These are phyloP conservation scores for Argentina anserina DNA, from an alignment of 306 rosid species.

Conservation along the genomic window DNA sequence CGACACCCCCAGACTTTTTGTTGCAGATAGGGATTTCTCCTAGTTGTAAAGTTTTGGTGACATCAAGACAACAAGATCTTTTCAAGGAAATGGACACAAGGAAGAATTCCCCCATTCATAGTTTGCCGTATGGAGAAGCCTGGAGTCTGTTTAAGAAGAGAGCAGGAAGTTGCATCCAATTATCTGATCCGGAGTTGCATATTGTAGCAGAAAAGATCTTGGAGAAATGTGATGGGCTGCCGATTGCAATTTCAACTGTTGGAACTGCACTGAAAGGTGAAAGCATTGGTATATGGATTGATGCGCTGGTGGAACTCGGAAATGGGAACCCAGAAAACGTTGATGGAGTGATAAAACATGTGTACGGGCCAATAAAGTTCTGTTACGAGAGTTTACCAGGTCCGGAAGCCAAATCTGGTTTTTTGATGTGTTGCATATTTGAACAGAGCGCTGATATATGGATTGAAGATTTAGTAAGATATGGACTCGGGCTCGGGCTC, in stretches of 20 bases:
- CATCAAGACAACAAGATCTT: not conserved
- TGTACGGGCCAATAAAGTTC: not conserved
- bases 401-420: not conserved
- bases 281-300: constrained; percentile 25
- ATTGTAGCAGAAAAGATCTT: constrained; percentile 23
- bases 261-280: constrained; percentile 28
- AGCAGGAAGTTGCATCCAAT: not conserved
- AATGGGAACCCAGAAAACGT: not conserved
- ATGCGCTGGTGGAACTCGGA: constrained; percentile 9
- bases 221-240: constrained; percentile 33
- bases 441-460: not conserved
- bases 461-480: not conserved
- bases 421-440: not conserved
- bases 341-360: not conserved
- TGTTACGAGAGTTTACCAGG: not conserved
- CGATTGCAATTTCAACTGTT: constrained; percentile 29
- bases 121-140: not conserved
- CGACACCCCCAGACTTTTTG: not conserved
- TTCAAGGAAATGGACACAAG: not conserved
- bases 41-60: not conserved
- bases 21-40: not conserved
- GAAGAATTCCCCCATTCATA: not conserved
- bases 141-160: constrained; percentile 6
- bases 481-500: not conserved
- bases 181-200: not conserved